Evolutionary conservation across 495 filamentous ascomycete species (phyloP), one percentile per base, ranked within the genome.

Genomic region (Hypoxylon crocopeplum): DNA sequence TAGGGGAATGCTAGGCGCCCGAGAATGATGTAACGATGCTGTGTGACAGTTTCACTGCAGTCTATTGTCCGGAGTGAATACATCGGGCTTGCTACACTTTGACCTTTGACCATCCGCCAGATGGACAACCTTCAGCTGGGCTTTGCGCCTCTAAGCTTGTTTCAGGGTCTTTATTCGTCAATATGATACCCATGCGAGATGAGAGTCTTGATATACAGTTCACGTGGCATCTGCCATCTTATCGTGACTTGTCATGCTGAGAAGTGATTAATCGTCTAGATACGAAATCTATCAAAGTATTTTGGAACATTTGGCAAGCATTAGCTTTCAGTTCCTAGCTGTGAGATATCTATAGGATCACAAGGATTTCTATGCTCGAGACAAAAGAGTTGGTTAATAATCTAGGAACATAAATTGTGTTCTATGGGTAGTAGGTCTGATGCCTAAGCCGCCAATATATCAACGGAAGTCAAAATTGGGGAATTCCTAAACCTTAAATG

Each of bases 401-500:
- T 8, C 8, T 27, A 4, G 3, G 24, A 27, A 27, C 8, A 27
- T 3, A 27, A 27, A 27, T 3, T 8, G 8, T 27, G 24, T 3
- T 27, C 4, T 8, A n/a, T n/a, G n/a, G 24, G 24, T 27, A 27
- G 24, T 27, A 27, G 24, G 8, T n/a, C n/a, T n/a, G n/a, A n/a
- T n/a, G 24, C 24, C 8, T 27, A 27, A 27, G 8, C 24, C 3
- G 24, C 24, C 8, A 8, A 8, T 27, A 8, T 27, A 27, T 27
- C 13, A 22, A 22, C 11, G 5, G 19, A n/a, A 40, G 15, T 27
- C 12, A 13, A 30, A 48, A 27, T 55, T 56, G 45, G 51, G 50
- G 50, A 49, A 49, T 15, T 45, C 45, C 51, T 13, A 36, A 54
- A 42, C 51, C 47, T 62, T 56, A 61, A 53, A 51, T 17, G 59